Evolutionary conservation across 768 basidiomycete genomes (phyloP).

Genomic region (Kwoniella shandongensis): DNA sequence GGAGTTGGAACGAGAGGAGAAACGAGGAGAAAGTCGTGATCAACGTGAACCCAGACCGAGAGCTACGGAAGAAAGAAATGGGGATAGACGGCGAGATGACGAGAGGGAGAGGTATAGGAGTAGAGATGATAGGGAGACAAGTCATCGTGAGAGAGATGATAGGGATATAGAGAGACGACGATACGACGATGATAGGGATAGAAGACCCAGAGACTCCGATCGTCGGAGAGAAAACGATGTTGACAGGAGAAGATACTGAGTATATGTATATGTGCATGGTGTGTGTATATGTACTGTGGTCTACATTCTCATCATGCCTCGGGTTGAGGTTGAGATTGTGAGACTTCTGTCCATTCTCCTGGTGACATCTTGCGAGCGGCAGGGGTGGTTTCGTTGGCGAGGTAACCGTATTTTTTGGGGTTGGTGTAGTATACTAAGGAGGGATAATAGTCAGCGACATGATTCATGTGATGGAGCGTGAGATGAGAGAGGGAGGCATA

Average conservation of each 20-base stretch:
- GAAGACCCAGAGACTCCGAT: background rate
- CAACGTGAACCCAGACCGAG: constrained; percentile 9
- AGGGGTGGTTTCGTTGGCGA: constrained; percentile 22
- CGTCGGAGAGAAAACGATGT: constrained; percentile 6
- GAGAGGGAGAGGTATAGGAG: constrained; percentile 4
- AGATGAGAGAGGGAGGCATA: background rate
- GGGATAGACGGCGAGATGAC: constrained; percentile 12
- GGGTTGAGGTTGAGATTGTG: background rate
- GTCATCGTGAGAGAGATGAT: background rate
- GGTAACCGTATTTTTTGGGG: constrained; percentile 49
- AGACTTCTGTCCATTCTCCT: constrained; percentile 11
- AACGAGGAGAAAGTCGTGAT: constrained; percentile 9
- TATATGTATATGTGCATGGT: background rate
- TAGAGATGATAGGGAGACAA: background rate
- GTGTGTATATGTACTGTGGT: too few species aligned
- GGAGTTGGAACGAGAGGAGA: constrained; percentile 29
- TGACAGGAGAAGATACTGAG: constrained; percentile 7
- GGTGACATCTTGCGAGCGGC: constrained; percentile 16
- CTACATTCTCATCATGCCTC: constrained; percentile 5
- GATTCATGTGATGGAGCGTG: background rate
- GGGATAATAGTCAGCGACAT: background rate
- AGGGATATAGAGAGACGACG: background rate
- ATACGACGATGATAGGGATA: constrained; percentile 6
- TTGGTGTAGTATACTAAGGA: constrained; percentile 49
- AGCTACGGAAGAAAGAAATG: constrained; percentile 1